These are phyloP conservation scores for Paecilomyces dactylethromorphus DNA, from an alignment of 2,329 filamentous ascomycete species.

Conservation along the genomic window DNA sequence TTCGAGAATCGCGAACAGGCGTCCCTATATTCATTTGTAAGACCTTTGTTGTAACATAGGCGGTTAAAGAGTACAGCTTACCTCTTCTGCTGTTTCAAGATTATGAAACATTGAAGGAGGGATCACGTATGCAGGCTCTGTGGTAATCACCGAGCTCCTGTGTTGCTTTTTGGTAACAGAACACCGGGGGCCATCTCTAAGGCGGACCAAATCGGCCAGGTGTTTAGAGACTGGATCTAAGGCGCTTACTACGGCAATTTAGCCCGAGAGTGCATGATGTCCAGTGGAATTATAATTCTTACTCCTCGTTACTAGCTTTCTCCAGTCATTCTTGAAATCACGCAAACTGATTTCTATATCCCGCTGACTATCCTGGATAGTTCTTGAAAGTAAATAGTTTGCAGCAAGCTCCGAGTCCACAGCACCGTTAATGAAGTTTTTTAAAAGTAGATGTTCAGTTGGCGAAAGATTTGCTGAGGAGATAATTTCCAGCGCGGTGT, in stretches of 20 bases:
- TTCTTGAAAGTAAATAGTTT: slow-evolving; percentile 1
- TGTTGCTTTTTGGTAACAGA: neutral
- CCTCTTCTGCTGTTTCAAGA: slow-evolving; percentile 3
- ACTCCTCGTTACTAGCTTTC: neutral
- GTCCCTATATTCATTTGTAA: slow-evolving; percentile 1
- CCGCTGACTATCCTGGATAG: neutral
- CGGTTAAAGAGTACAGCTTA: neutral
- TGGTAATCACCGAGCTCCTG: neutral
- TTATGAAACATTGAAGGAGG: neutral
- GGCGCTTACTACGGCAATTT: neutral
- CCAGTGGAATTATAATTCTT: neutral
- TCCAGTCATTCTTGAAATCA: slow-evolving; percentile 2
- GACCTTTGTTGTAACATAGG: neutral
- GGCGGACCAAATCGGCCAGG: slow-evolving; percentile 1
- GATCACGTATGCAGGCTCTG: slow-evolving; percentile 2
- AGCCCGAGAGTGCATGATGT: neutral
- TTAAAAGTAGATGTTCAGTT: slow-evolving; percentile 5
- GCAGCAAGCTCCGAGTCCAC: slow-evolving; percentile 2
- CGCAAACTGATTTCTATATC: slow-evolving; percentile 1
- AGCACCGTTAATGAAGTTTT: neutral
- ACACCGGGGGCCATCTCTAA: neutral
- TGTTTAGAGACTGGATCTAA: neutral
- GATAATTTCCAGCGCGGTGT: slow-evolving; percentile 1
- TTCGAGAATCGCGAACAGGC: slow-evolving; percentile 3
- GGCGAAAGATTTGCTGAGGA: slow-evolving; percentile 5